phyloP scores from a whole-genome alignment of 2,329 filamentous ascomycete genomes.

The Chlorencoelia australis region DNA sequence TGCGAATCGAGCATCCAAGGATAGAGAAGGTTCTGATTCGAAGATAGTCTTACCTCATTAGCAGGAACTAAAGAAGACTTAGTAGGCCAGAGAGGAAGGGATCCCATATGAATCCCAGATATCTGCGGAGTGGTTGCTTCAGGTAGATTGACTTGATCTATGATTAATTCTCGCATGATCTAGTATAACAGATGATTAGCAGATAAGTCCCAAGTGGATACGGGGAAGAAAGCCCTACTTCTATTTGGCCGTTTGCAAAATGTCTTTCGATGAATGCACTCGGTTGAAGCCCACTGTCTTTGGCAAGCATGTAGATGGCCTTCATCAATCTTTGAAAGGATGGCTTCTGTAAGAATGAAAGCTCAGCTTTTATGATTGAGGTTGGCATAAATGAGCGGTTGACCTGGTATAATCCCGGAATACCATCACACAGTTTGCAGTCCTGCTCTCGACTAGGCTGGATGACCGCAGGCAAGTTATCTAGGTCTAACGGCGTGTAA shows the following conservation, averaged over 20 bases:
- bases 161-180: slow-evolving; percentile 10
- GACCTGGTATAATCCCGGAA: slow-evolving; percentile 13
- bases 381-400: slow-evolving; percentile 12
- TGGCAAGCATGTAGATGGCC: slow-evolving; percentile 7
- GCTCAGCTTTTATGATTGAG: slow-evolving; percentile 1
- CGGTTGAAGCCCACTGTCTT: too few relatives aligned
- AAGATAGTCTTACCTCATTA: slow-evolving; percentile 4
- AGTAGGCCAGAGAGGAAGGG: slow-evolving; percentile 15
- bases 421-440: slow-evolving; percentile 7
- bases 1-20: too few relatives aligned
- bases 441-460: slow-evolving; percentile 5
- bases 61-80: not conserved
- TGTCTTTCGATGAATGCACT: slow-evolving; percentile 4
- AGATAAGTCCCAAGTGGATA: not conserved
- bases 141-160: slow-evolving; percentile 1
- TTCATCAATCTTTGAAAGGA: slow-evolving; percentile 14
- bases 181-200: not conserved
- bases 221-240: not conserved
- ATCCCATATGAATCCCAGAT: not conserved
- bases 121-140: not conserved
- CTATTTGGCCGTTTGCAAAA: slow-evolving; percentile 1
- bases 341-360: not conserved
- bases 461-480: slow-evolving; percentile 12
- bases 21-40: slow-evolving; percentile 12
- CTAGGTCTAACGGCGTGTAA: slow-evolving; percentile 4